Evolutionary conservation across 83 land plant species (phyloP).

Genomic region (Thuja plicata): DNA sequence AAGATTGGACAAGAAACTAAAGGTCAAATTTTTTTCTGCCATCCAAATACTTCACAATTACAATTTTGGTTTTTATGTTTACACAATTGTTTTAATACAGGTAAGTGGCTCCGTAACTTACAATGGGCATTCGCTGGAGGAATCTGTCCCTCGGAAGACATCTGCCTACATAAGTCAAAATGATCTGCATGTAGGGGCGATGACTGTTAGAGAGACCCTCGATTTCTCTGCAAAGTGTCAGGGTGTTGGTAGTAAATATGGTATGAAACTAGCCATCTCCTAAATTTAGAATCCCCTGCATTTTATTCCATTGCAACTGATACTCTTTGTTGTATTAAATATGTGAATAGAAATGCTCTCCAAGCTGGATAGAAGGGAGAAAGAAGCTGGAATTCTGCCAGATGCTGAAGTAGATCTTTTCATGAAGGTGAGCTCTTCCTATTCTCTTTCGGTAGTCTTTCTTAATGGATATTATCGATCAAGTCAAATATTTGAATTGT

Average conservation of each 20-base stretch:
- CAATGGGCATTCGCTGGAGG: conserved; percentile 29
- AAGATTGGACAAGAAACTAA: conserved; percentile 13
- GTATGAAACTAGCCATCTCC: neutral
- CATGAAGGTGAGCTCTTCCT: conserved; percentile 20
- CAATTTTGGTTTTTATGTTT: neutral
- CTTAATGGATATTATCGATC: neutral
- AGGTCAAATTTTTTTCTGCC: neutral
- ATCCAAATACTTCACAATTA: no score
- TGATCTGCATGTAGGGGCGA: conserved; percentile 18
- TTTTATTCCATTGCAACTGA: neutral
- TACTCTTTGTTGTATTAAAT: neutral
- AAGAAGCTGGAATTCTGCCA: conserved; percentile 54
- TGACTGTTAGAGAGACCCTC: neutral
- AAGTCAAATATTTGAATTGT: neutral
- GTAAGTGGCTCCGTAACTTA: conserved; percentile 25
- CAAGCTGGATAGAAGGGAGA: conserved; percentile 66
- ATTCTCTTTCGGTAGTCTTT: neutral
- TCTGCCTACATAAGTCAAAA: conserved; percentile 26
- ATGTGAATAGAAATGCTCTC: conserved; percentile 7
- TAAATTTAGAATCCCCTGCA: neutral
- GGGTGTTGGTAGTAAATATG: neutral
- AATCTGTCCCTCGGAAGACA: conserved; percentile 12
- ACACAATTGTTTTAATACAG: neutral
- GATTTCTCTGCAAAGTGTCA: neutral
- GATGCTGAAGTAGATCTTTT: conserved; percentile 53